Conservation (phyloP, 495 filamentous ascomycete genomes). For the Daldinia loculata region DNA sequence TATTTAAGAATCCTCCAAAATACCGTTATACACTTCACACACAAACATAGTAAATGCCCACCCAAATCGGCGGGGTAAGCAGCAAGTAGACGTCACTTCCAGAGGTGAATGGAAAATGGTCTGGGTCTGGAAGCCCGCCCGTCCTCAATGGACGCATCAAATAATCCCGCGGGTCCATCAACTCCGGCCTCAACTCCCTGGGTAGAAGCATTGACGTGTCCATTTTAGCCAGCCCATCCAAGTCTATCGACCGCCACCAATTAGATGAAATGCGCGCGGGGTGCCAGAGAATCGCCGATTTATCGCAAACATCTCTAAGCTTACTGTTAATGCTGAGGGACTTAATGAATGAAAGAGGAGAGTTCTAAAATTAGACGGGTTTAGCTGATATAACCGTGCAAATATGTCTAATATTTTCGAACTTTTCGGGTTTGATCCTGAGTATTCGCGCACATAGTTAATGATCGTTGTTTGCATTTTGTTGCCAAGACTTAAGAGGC, state of each 20-base stretch:
- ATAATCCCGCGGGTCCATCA: conserved; percentile 37
- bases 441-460: background rate
- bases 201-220: conserved; percentile 36
- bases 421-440: background rate
- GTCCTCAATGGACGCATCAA: conserved; percentile 19
- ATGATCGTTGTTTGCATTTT: background rate
- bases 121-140: conserved; percentile 18
- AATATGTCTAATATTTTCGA: background rate
- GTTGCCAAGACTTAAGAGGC: background rate
- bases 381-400: background rate
- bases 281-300: conserved; percentile 1
- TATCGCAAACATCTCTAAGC: background rate
- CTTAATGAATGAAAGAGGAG: background rate
- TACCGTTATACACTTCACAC: background rate
- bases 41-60: conserved; percentile 32
- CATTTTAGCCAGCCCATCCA: conserved; percentile 39
- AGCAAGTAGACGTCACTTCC: conserved; percentile 33
- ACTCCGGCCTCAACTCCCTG: conserved; percentile 26
- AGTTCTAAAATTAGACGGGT: background rate
- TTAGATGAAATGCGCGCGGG: conserved; percentile 27
- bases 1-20: conserved; percentile 6
- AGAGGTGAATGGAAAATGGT: background rate
- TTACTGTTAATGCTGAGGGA: background rate
- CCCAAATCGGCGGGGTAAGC: conserved; percentile 30
- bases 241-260: conserved; percentile 21